These are phyloP conservation scores for Coemansia sp. DNA, from an alignment of 192 early-diverging fungal genomes.

Conservation along the genomic window DNA sequence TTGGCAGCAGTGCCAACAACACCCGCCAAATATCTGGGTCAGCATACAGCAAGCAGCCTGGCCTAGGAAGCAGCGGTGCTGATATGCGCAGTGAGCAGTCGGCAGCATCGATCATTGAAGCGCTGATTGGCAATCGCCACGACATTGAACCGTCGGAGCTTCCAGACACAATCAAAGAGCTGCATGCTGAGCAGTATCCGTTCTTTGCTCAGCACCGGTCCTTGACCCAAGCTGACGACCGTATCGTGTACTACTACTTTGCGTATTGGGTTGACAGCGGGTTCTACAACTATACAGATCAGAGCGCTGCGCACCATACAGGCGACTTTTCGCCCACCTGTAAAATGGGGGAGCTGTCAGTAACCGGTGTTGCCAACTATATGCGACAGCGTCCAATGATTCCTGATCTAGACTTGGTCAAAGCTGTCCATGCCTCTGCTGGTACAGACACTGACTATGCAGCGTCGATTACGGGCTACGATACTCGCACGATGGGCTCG, in stretches of 20 bases:
- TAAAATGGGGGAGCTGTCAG: conserved; percentile 39
- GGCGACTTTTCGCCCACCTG: conserved; percentile 30
- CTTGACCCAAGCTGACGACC: conserved; percentile 20
- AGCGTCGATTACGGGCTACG: conserved; percentile 9
- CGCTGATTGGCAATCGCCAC: conserved; percentile 6
- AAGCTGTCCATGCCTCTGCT: not conserved
- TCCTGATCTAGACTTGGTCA: conserved; percentile 23
- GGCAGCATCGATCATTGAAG: conserved; percentile 9
- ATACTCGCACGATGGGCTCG: conserved; percentile 12
- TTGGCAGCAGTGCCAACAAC: not conserved
- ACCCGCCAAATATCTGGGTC: not conserved
- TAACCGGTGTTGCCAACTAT: conserved; percentile 34
- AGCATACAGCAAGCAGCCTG: not conserved
- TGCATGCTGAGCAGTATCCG: conserved; percentile 25
- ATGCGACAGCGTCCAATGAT: conserved; percentile 26
- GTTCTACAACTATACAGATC: conserved; percentile 67
- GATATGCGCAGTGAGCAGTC: not conserved
- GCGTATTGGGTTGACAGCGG: conserved; percentile 93
- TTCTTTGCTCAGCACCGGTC: conserved; percentile 10
- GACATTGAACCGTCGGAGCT: conserved; percentile 25
- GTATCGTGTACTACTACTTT: conserved; percentile 56
- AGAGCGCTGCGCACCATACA: conserved; percentile 11
- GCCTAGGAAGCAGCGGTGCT: not conserved
- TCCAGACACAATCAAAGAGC: conserved; percentile 23
- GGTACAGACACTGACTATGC: conserved; percentile 15